Evolutionary conservation across 495 filamentous ascomycete genomes (phyloP).

Genomic region (Neurospora sp.): DNA sequence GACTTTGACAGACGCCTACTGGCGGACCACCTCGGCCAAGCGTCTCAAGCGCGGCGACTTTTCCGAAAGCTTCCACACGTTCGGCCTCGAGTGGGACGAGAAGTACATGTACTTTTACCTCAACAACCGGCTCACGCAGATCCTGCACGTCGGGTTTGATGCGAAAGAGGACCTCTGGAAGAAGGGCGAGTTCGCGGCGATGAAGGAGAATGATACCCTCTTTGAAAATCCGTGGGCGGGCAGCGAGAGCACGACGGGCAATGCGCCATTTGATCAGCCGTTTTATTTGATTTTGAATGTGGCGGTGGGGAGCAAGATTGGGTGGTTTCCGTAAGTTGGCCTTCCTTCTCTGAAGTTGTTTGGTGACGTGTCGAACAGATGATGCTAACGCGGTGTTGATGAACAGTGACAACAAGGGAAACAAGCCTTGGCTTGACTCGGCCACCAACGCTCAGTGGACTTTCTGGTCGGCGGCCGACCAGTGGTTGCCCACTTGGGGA

Average conservation of each 20-base stretch:
- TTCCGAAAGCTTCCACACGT: constrained; percentile 38
- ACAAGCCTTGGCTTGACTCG: constrained; percentile 58
- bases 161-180: constrained; percentile 40
- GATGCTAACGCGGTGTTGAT: background rate
- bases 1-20: constrained; percentile 11
- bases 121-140: constrained; percentile 49
- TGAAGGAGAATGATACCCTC: constrained; percentile 47
- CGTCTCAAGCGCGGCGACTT: constrained; percentile 13
- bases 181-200: constrained; percentile 45
- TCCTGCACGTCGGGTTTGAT: constrained; percentile 49
- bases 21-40: constrained; percentile 12
- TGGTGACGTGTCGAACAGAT: too few relatives aligned
- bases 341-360: too few relatives aligned
- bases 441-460: constrained; percentile 37
- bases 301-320: constrained; percentile 54
- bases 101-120: constrained; percentile 62
- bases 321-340: constrained; percentile 51
- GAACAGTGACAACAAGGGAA: constrained; percentile 37
- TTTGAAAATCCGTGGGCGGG: constrained; percentile 31
- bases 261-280: constrained; percentile 55
- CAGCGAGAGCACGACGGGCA: constrained; percentile 10
- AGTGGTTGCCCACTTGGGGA: constrained; percentile 58
- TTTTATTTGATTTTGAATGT: constrained; percentile 63
- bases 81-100: constrained; percentile 57
- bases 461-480: constrained; percentile 46